Evolutionary conservation across 768 basidiomycete species (phyloP), one percentile per base, ranked within the genome.

Genomic region (Mrakia blollopis): DNA sequence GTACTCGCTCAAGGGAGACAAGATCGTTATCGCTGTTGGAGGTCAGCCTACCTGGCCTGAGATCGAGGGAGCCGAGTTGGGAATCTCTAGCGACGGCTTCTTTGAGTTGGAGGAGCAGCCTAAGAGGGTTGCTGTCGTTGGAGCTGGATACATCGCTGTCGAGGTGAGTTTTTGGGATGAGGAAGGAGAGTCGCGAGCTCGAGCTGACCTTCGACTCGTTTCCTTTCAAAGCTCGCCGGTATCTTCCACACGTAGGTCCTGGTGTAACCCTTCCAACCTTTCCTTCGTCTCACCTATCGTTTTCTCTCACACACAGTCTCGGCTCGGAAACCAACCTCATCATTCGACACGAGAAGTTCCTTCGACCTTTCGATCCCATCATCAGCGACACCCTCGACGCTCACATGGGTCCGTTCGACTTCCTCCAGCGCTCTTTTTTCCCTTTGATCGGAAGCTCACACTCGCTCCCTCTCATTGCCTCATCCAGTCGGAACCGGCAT

Each of bases 131-230:
- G 95, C 91, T 4, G 91, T 98, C 74, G 90, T 98, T 61, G 97
- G 97, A 65, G 97, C 97, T 21, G 97, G 97, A 1, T 99, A 99
- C 83, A 98, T 99, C 80, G 94, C 94, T 25, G 92, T 98, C 78
- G 97, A 99, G 74, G 79, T 79, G 41, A 23, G 69, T 65, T 37
- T 13, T 11, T 39, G 63, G 4, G 25, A 25, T 0, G 25, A 11
- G n/a, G 25, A 10, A 41, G 4, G 16, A n/a, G 25, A 39, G 65
- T 68, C 39, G 25, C 18, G 39, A 39, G 25, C 13, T 35, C 35
- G 67, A 41, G n/a, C 18, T 39, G n/a, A 35, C 28, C 41, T 57
- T 44, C 16, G 30, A 50, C 62, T 41, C 11, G 9, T 14, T 28
- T 39, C 23, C 18, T 41, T 14, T 47, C 28, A n/a, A 50, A 75